Conservation (phyloP, 306 rosid genomes). For the Castanea mollissima region DNA sequence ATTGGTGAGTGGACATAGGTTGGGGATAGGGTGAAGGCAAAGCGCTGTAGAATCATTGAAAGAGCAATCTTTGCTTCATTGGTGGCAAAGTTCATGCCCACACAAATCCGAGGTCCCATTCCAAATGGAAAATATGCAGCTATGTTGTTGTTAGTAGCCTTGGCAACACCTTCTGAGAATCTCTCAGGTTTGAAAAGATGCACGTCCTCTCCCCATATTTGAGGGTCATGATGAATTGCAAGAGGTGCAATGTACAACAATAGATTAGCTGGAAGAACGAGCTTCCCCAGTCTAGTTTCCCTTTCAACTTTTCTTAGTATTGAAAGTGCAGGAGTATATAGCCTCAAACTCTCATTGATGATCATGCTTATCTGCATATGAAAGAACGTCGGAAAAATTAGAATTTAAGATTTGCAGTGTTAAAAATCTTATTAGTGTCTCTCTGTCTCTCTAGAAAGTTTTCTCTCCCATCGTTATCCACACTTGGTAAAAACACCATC, state of each 20-base stretch:
- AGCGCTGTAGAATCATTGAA: conserved; percentile 23
- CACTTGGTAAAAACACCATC: too few relatives aligned
- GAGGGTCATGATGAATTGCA: too few relatives aligned
- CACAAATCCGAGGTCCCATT: conserved; percentile 24
- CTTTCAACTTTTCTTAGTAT: not conserved
- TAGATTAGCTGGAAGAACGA: conserved; percentile 20
- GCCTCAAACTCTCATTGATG: conserved; percentile 25
- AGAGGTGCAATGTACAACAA: not conserved
- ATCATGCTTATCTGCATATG: conserved; percentile 27
- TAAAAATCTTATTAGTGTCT: too few relatives aligned
- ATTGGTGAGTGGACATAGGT: not conserved
- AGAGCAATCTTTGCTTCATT: conserved; percentile 21
- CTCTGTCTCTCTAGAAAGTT: too few relatives aligned
- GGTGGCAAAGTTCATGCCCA: conserved; percentile 22
- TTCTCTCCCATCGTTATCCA: too few relatives aligned
- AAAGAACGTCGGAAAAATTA: too few relatives aligned
- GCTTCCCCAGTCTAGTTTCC: conserved; percentile 13
- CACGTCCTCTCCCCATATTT: too few relatives aligned
- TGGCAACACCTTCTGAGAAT: too few relatives aligned
- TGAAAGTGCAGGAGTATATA: conserved; percentile 16
- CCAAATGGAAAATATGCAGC: not conserved
- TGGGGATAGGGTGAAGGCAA: too few relatives aligned
- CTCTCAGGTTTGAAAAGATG: too few relatives aligned
- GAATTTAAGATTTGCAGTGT: too few relatives aligned
- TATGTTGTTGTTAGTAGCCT: too few relatives aligned